Evolutionary conservation across 805 yeast genomes (phyloP).

Genomic region (Cyberlindnera xishuangbannaensis): DNA sequence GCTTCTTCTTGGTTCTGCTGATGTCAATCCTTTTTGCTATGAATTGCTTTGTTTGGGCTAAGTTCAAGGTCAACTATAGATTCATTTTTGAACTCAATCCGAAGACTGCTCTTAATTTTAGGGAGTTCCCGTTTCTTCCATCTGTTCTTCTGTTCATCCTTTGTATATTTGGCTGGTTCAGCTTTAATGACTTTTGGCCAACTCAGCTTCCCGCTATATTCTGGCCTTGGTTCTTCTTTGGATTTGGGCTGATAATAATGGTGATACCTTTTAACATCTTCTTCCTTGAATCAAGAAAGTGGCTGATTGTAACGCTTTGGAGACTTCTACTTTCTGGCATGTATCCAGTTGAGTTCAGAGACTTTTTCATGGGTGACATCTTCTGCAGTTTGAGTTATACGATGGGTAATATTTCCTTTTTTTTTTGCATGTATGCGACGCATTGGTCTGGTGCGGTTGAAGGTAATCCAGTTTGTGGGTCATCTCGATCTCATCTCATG

Average conservation of each 20-base stretch:
- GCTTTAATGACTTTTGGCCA: constrained; percentile 69
- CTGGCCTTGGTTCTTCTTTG: constrained; percentile 78
- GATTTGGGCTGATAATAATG: constrained; percentile 39
- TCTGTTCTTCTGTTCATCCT: constrained; percentile 50
- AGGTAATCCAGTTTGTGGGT: constrained; percentile 55
- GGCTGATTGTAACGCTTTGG: constrained; percentile 70
- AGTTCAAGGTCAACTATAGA: constrained; percentile 76
- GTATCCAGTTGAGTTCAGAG: constrained; percentile 92
- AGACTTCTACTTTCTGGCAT: constrained; percentile 76
- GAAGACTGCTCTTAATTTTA: constrained; percentile 56
- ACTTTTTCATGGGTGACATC: constrained; percentile 90
- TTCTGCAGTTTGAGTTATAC: constrained; percentile 86
- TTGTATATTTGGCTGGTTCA: constrained; percentile 65
- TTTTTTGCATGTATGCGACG: constrained; percentile 73
- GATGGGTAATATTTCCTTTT: constrained; percentile 76
- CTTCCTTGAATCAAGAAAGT: constrained; percentile 60
- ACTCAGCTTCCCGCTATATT: constrained; percentile 53
- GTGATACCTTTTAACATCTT: constrained; percentile 57
- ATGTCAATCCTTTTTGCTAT: constrained; percentile 58
- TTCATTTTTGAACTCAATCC: constrained; percentile 87
- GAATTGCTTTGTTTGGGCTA: constrained; percentile 68
- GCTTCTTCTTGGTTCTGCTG: constrained; percentile 65
- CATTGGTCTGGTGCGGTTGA: constrained; percentile 54
- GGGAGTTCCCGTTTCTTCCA: constrained; percentile 63
- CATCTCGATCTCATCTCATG: constrained; percentile 65